phyloP scores from a whole-genome alignment of 2,329 filamentous ascomycete species.

The Furcasterigmium sp. region DNA sequence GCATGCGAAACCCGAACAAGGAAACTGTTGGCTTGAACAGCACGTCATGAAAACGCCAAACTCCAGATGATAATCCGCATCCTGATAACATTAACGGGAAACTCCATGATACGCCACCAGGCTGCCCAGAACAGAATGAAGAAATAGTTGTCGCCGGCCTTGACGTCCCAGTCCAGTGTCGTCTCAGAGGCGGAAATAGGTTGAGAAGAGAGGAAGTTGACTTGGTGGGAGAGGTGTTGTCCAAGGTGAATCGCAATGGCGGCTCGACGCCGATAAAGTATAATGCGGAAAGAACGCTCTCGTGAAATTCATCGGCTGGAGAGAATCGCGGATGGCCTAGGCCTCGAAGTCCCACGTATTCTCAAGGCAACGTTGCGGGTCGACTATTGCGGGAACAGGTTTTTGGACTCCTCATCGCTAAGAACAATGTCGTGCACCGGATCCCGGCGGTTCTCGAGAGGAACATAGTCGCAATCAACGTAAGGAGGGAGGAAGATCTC shows the following conservation, averaged over 20 bases:
- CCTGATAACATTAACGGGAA: not conserved
- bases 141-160: slow-evolving; percentile 2
- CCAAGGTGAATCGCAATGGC: slow-evolving; percentile 1
- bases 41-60: not conserved
- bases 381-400: slow-evolving; percentile 58
- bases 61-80: not conserved
- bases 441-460: slow-evolving; percentile 70
- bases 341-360: not conserved
- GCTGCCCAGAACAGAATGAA: not conserved
- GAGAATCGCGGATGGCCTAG: not conserved
- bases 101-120: not conserved
- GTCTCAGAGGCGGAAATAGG: slow-evolving; percentile 7
- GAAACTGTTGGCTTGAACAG: too few species aligned
- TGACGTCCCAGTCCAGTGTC: slow-evolving; percentile 4
- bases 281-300: slow-evolving; percentile 7
- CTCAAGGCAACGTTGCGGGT: not conserved
- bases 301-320: slow-evolving; percentile 19
- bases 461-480: slow-evolving; percentile 67
- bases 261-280: slow-evolving; percentile 10
- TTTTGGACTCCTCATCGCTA: slow-evolving; percentile 69
- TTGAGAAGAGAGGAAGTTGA: slow-evolving; percentile 4
- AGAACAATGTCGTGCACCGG: slow-evolving; percentile 74
- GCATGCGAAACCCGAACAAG: too few species aligned
- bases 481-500: slow-evolving; percentile 81
- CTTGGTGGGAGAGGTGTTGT: not conserved